A percentile compares a stretch with the other conserved stretches of the same genome.
Evolutionary conservation across 2,329 filamentous ascomycete species (phyloP).

Genomic region (Xylariomycetidae sp.): DNA sequence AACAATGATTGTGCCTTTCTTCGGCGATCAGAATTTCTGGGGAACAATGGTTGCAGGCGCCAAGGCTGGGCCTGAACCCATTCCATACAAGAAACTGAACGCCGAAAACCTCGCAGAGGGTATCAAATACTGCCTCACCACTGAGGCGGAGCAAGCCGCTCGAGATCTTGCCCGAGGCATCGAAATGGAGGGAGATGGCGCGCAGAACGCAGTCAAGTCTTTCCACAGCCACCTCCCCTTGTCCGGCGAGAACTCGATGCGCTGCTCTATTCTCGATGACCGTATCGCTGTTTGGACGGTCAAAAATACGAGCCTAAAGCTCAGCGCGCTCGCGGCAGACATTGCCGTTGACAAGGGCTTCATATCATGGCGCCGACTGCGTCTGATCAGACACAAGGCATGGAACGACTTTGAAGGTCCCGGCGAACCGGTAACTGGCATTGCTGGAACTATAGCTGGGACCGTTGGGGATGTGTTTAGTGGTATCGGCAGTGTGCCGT

Average conservation of each 20-base stretch:
- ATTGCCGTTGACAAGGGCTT: slow-evolving; percentile 58
- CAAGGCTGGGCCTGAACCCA: slow-evolving; percentile 59
- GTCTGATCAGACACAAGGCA: slow-evolving; percentile 61
- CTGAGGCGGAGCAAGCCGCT: slow-evolving; percentile 55
- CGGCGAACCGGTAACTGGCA: slow-evolving; percentile 66
- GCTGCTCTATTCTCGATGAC: slow-evolving; percentile 62
- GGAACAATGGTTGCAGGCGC: slow-evolving; percentile 62
- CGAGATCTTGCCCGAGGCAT: slow-evolving; percentile 58
- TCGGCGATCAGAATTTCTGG: slow-evolving; percentile 78
- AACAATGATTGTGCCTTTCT: slow-evolving; percentile 75
- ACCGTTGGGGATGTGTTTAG: slow-evolving; percentile 54
- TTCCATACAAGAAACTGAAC: slow-evolving; percentile 64
- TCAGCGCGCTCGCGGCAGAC: slow-evolving; percentile 62
- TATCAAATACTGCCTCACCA: slow-evolving; percentile 62
- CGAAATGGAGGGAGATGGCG: slow-evolving; percentile 60
- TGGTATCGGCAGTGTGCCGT: slow-evolving; percentile 62
- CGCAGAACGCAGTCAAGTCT: slow-evolving; percentile 61
- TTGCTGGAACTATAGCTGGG: slow-evolving; percentile 56
- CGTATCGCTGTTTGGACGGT: slow-evolving; percentile 62
- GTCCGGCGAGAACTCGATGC: slow-evolving; percentile 48
- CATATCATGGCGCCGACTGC: slow-evolving; percentile 58
- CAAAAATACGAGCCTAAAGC: slow-evolving; percentile 53
- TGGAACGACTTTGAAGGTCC: slow-evolving; percentile 77
- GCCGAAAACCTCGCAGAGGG: slow-evolving; percentile 64
- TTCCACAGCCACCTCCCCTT: slow-evolving; percentile 60